Conservation (phyloP, 2,329 filamentous ascomycete genomes). For the Penicillium crustosum region DNA sequence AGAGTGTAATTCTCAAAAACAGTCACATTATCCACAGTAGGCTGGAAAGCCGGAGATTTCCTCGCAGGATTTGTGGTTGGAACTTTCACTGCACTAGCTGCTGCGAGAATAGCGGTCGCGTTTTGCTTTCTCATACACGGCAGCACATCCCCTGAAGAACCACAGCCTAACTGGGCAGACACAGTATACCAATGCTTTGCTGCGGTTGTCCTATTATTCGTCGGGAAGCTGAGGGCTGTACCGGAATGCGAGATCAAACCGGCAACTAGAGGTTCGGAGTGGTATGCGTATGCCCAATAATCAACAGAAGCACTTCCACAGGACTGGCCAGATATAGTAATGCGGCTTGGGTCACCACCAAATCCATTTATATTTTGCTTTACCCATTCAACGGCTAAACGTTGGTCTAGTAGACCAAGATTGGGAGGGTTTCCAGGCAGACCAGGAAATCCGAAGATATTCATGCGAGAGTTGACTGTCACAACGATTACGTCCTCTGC, state of each 20-base stretch:
- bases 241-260: constrained; percentile 41
- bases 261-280: constrained; percentile 37
- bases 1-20: constrained; percentile 45
- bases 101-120: constrained; percentile 39
- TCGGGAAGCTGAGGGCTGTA: constrained; percentile 45
- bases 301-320: constrained; percentile 39
- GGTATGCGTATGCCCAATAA: constrained; percentile 35
- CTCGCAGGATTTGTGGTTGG: constrained; percentile 30
- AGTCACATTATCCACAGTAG: constrained; percentile 40
- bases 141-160: constrained; percentile 30
- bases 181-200: constrained; percentile 48
- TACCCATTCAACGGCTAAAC: constrained; percentile 54
- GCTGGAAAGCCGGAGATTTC: constrained; percentile 41
- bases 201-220: constrained; percentile 36
- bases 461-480: constrained; percentile 43
- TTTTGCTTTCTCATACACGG: constrained; percentile 40
- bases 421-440: constrained; percentile 40
- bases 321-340: constrained; percentile 51
- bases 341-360: constrained; percentile 50
- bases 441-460: constrained; percentile 44
- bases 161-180: constrained; percentile 41
- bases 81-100: constrained; percentile 38
- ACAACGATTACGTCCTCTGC: constrained; percentile 43
- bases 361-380: constrained; percentile 52
- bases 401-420: constrained; percentile 54